Evolutionary conservation across 495 filamentous ascomycete genomes (phyloP), one percentile per base, ranked within the genome.

Genomic region (Cetradonia linearis): DNA sequence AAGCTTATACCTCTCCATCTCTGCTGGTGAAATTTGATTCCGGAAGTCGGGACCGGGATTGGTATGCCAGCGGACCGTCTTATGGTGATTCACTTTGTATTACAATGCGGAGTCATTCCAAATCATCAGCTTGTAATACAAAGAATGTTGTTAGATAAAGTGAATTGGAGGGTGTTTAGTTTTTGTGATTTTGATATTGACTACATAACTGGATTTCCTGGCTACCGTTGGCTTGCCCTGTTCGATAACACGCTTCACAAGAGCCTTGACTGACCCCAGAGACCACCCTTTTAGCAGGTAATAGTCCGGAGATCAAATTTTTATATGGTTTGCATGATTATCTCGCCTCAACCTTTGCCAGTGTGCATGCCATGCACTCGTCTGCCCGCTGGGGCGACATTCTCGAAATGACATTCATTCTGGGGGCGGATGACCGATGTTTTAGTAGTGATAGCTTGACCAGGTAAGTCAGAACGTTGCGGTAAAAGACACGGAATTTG

Each of bases 1-100:
- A 65, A 95, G 83, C 78, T 88, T 91, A 78, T 84, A 95, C 68
- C 81, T 74, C 70, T 72, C 72, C 55, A 36, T 55, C 5, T 14
- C 9, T 16, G 27, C 33, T 23, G 18, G 36, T 36, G 2, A 23
- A 56, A 20, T 56, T 30, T 36, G 28, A 34, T 6, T 33, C 18
- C 20, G 50, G 50, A 54, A 16, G 30, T 10, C 42, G 20, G 50
- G 9, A 34, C 50, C 31, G 50, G n/a, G 31, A 36, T 11, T 11
- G n/a, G n/a, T n/a, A 23, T 33, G 9, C 20, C 20, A 34, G 50
- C 1, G 4, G 3, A 36, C 18, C 31, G n/a, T 34, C 33, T 23
- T 36, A 54, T 34, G 50, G n/a, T 54, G 23, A 20, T 46, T 46
- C 9, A 54, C 30, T 34, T 2, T 23, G 31, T 34, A 36, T 34